These are phyloP conservation scores for Phaeosphaeria sp. DNA, from an alignment of 2,329 filamentous ascomycete species.

Conservation along the genomic window DNA sequence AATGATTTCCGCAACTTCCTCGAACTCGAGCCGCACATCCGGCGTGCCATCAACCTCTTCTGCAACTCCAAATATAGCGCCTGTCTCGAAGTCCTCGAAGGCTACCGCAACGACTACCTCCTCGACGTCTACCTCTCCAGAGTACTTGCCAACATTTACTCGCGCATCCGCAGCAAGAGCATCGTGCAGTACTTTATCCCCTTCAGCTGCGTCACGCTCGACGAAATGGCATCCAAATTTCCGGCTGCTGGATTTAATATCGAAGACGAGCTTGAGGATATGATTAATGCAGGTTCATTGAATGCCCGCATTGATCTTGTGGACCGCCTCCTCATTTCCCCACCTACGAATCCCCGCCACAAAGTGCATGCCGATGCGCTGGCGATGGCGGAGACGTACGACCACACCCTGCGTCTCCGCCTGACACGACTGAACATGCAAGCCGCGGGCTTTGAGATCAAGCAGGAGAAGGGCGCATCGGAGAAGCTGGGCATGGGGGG, in stretches of 20 bases:
- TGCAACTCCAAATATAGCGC: slow-evolving; percentile 87
- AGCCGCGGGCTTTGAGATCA: slow-evolving; percentile 76
- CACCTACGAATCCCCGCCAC: slow-evolving; percentile 69
- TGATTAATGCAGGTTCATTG: slow-evolving; percentile 77
- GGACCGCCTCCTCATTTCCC: slow-evolving; percentile 77
- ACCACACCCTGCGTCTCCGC: slow-evolving; percentile 76
- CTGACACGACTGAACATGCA: slow-evolving; percentile 79
- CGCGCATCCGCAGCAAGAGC: slow-evolving; percentile 82
- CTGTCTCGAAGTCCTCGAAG: slow-evolving; percentile 82
- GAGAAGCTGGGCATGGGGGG: slow-evolving; percentile 17
- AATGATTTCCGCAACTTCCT: slow-evolving; percentile 86
- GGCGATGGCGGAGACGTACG: slow-evolving; percentile 72
- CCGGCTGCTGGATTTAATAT: slow-evolving; percentile 61
- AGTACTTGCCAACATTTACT: slow-evolving; percentile 74
- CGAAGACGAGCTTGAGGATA: slow-evolving; percentile 74
- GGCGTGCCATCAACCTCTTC: slow-evolving; percentile 88
- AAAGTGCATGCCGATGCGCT: slow-evolving; percentile 75
- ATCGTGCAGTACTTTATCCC: slow-evolving; percentile 93
- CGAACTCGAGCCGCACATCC: slow-evolving; percentile 91
- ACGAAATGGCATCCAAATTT: slow-evolving; percentile 80
- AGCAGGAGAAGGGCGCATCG: slow-evolving; percentile 27
- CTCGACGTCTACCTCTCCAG: slow-evolving; percentile 84
- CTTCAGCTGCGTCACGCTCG: slow-evolving; percentile 84
- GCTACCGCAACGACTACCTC: slow-evolving; percentile 84
- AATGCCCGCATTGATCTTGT: slow-evolving; percentile 85